Evolutionary conservation across 2,329 filamentous ascomycete genomes (phyloP), one percentile per base, ranked within the genome.

Genomic region (Pseudocercospora musae): DNA sequence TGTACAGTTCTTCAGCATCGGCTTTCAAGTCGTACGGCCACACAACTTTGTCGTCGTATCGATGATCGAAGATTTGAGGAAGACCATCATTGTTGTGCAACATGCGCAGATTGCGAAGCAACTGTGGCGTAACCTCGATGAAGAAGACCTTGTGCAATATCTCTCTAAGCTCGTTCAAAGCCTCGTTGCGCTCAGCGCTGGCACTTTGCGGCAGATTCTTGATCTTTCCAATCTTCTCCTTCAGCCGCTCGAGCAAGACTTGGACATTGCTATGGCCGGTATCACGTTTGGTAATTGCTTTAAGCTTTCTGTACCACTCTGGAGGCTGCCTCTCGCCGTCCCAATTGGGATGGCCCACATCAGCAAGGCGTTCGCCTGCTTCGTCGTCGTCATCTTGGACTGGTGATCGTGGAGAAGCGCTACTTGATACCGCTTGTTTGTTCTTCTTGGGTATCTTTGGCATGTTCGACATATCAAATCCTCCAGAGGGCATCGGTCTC

Each of bases 21-120:
- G 78, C 77, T 18, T 72, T 70, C 10, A 85, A 73, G 61, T 85
- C 81, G 58, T 68, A 76, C 0, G 82, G 82, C 42, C 78, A 81
- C 0, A 68, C 18, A 5, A 73, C 64, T 10, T 63, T 63, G 1
- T 62, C 63, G 4, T 62, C 60, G 23, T 65, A 66, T 4, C 63
- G 29, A 0, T 65, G 42, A 15, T 70, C 69, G 65, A 82, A 81
- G 10, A 84, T 77, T 0, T 72, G 70, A 0, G 75, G 74, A 0
- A 83, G 69, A 0, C 80, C 80, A 40, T 62, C 63, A 2, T 71
- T 64, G 27, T 77, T 70, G 31, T 74, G 64, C 0, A 81, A 70
- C 56, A 81, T 76, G 1, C 70, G 66, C 0, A 72, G 69, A 46
- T 73, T 74, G 1, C 73, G 71, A 1, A 80, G 57, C 0, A 77